These are phyloP conservation scores for Triticum timopheevii DNA, from an alignment of 176 grass and related monocot genomes.

Conservation along the genomic window DNA sequence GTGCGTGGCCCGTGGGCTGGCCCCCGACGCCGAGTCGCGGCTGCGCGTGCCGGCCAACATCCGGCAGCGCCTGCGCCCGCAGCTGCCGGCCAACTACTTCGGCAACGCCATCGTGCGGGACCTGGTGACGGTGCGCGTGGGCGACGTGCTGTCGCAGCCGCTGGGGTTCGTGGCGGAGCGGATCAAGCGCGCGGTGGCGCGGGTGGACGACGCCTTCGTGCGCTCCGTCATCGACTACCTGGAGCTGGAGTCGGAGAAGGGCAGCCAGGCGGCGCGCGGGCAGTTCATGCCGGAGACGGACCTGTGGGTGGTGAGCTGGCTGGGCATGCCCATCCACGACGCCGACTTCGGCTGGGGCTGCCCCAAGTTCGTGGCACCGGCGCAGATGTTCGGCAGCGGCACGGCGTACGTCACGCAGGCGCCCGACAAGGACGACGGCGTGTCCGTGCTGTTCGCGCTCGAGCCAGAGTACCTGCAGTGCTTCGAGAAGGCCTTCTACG, in stretches of 20 bases:
- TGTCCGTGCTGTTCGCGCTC: constrained; percentile 60
- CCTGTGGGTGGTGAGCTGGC: constrained; percentile 66
- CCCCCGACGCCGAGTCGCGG: constrained; percentile 34
- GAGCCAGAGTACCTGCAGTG: constrained; percentile 58
- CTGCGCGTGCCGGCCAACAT: constrained; percentile 65
- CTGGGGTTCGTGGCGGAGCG: constrained; percentile 43
- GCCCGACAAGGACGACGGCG: constrained; percentile 33
- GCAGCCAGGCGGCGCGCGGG: constrained; percentile 52
- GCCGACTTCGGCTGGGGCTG: constrained; percentile 71
- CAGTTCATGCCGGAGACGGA: constrained; percentile 61
- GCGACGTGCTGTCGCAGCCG: constrained; percentile 42
- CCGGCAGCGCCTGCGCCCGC: constrained; percentile 54
- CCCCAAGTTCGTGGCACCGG: constrained; percentile 51
- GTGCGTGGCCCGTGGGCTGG: constrained; percentile 55
- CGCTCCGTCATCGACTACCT: constrained; percentile 63
- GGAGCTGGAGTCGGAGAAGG: constrained; percentile 52
- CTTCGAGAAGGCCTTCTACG: constrained; percentile 75
- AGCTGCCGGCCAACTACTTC: constrained; percentile 44
- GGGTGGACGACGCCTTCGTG: constrained; percentile 59
- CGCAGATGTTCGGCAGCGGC: constrained; percentile 67
- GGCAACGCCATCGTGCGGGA: constrained; percentile 71
- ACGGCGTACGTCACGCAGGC: constrained; percentile 51
- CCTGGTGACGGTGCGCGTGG: constrained; percentile 36
- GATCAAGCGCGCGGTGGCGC: constrained; percentile 41
- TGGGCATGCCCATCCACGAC: constrained; percentile 65